A percentile compares a stretch with the other conserved stretches of the same genome.
These are phyloP conservation scores for Coniella lustricola DNA, from an alignment of 2,329 filamentous ascomycete species.

Conservation along the genomic window DNA sequence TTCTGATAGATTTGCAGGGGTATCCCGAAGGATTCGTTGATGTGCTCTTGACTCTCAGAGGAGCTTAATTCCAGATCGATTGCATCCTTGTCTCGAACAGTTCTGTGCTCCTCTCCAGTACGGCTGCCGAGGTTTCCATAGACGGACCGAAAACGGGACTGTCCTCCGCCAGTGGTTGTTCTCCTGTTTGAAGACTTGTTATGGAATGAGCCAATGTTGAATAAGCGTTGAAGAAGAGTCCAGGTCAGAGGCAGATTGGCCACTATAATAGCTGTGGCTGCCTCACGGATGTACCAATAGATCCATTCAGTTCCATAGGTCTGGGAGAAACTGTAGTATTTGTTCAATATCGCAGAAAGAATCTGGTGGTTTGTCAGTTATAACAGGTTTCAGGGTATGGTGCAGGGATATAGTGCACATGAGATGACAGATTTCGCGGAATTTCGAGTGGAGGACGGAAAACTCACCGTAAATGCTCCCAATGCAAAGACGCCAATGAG, in stretches of 20 bases:
- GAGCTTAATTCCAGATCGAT: background rate
- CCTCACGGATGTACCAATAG: conserved; percentile 40
- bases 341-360: conserved; percentile 41
- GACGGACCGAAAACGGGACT: background rate
- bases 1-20: conserved; percentile 20
- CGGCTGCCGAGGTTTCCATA: conserved; percentile 1
- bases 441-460: conserved; percentile 16
- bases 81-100: background rate
- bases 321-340: conserved; percentile 34
- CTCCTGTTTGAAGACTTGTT: conserved; percentile 24
- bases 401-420: no score
- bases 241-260: conserved; percentile 37
- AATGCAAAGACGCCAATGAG: conserved; percentile 40
- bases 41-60: conserved; percentile 31
- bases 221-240: conserved; percentile 33
- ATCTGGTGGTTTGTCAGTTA: conserved; percentile 29
- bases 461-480: conserved; percentile 37
- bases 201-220: conserved; percentile 29
- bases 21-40: conserved; percentile 25
- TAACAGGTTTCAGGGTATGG: no score
- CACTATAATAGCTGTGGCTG: conserved; percentile 37
- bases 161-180: background rate
- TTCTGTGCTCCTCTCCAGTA: background rate
- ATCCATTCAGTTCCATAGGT: conserved; percentile 33
- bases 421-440: no score